Evolutionary conservation across 176 grass and related monocot species (phyloP), one percentile per base, ranked within the genome.

Genomic region (Guadua angustifolia): DNA sequence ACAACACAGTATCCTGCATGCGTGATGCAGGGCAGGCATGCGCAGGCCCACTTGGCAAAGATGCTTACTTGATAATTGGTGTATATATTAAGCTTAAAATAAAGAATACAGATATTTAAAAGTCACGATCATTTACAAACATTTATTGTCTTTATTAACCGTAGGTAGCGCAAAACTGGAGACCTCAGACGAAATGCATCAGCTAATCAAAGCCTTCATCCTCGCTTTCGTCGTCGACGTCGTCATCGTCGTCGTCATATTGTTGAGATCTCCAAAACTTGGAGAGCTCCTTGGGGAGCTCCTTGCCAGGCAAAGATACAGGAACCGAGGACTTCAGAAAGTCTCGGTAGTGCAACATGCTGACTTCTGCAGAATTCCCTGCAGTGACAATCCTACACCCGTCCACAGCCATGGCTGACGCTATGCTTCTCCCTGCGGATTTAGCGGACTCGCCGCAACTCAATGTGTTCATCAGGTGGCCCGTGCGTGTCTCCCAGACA

Each of bases 371-470:
- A 47, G 70, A 68, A 36, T 55, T 82, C 62, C 87, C 87, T 3
- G 73, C 52, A 2, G 86, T 93, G 72, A 84, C 83, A 45, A 95
- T 93, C 78, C 83, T 88, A 65, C 89, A 90, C 6, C 89, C 85
- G 17, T 91, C 87, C 61, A 98, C 80, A 18, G 95, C 86, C 79
- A 98, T 95, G 61, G 90, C 89, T 73, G 82, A 86, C 56, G 90
- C 49, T 9, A 47, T 90, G 52, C 29, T 61, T 45, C 75, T 24
- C 1, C 49, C 35, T 56, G 32, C 71, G 17, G 79, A 46, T 72
- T 81, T 81, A 77, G 62, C 66, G 10, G 82, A 60, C 35, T 81
- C 39, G 5, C 80, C 67, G 5, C 79, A 93, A 73, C 80, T 86
- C 29, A 98, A 73, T 16, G 89, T 84, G 83, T 93, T 95, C 64